Conservation (phyloP, 1,284 basidiomycete genomes). For the Marasmius fiardii region DNA sequence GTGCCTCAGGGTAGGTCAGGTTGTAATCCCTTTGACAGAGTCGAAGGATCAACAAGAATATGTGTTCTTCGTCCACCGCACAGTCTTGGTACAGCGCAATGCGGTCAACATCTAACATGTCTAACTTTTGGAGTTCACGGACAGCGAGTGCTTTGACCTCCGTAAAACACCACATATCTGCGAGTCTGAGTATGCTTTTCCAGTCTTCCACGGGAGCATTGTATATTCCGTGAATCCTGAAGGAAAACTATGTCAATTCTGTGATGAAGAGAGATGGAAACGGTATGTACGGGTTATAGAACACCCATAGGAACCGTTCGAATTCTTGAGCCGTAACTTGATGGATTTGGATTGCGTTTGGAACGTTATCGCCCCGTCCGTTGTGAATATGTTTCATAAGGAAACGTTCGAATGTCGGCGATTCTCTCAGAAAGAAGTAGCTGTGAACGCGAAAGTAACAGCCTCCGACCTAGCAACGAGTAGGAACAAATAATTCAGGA, state of each 20-base stretch:
- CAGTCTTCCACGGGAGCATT: conserved; percentile 28
- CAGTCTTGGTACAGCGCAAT: conserved; percentile 37
- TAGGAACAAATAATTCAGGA: neutral
- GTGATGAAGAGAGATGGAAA: neutral
- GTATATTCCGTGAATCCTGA: conserved; percentile 1
- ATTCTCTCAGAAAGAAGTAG: conserved; percentile 60
- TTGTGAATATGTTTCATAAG: conserved; percentile 25
- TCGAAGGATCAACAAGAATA: conserved; percentile 32
- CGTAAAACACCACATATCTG: conserved; percentile 36
- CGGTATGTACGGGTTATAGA: conserved; percentile 60
- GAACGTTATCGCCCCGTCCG: conserved; percentile 40
- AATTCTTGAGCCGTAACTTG: conserved; percentile 46
- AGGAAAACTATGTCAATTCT: neutral
- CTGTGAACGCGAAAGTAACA: conserved; percentile 46
- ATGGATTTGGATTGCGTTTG: conserved; percentile 32
- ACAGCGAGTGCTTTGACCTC: conserved; percentile 36
- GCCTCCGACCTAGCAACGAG: conserved; percentile 37
- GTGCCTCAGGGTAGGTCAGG: conserved; percentile 6
- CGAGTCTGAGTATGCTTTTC: conserved; percentile 37
- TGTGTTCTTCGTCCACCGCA: conserved; percentile 33
- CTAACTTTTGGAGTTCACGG: conserved; percentile 34
- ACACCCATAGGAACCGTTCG: conserved; percentile 55
- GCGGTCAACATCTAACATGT: conserved; percentile 34
- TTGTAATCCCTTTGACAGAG: conserved; percentile 22
- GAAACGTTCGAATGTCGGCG: conserved; percentile 44